Evolutionary conservation across 441 rosid genomes (phyloP).

Genomic region (Syzygium malaccense): DNA sequence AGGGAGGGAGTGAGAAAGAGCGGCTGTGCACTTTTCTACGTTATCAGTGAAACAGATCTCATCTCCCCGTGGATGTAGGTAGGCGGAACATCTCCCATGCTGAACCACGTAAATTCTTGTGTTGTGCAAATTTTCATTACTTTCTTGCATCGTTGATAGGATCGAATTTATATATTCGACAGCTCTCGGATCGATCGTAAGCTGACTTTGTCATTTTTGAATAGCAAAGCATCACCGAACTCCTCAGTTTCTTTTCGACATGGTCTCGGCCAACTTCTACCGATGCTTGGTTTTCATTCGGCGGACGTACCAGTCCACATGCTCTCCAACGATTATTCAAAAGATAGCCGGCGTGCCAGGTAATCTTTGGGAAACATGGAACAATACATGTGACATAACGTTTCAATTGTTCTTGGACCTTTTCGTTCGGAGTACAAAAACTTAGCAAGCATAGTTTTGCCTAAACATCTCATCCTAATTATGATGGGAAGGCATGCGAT

Average conservation of each 20-base stretch:
- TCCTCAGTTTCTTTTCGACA: not conserved
- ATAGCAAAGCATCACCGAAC: not conserved
- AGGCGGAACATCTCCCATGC: too few species aligned
- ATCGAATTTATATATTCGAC: too few species aligned
- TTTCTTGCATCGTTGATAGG: too few species aligned
- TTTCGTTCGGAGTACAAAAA: rapidly evolving
- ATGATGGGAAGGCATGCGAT: rapidly evolving
- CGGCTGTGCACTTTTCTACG: too few species aligned
- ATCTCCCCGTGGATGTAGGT: too few species aligned
- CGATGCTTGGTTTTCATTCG: not conserved
- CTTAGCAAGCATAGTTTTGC: not conserved
- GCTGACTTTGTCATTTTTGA: not conserved
- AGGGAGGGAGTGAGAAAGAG: too few species aligned
- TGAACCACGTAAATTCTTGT: too few species aligned
- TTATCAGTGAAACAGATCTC: too few species aligned
- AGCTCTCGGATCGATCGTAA: not conserved
- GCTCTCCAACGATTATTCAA: not conserved
- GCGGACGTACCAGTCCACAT: not conserved
- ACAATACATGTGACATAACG: too few species aligned
- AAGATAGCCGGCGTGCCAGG: not conserved
- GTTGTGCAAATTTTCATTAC: too few species aligned
- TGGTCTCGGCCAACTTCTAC: rapidly evolving
- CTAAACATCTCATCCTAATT: not conserved
- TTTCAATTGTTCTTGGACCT: not conserved
- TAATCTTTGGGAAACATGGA: too few species aligned